Percentiles rank a stretch among this genome's conserved stretches.
Evolutionary conservation across 2,329 filamentous ascomycete genomes (phyloP).

Genomic region (Botrytis sinoallii): DNA sequence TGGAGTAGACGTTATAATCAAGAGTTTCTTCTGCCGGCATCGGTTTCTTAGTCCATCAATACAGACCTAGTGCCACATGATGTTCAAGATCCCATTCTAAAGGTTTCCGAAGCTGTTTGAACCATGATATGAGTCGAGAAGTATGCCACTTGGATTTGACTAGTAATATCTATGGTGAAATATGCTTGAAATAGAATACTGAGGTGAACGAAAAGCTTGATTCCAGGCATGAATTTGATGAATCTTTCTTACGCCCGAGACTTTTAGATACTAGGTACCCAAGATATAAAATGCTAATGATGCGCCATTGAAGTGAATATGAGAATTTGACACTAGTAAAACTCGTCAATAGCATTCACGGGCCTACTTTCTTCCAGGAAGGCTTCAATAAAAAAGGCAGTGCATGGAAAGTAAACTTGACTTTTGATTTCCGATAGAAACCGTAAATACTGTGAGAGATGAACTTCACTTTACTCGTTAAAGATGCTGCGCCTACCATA

Average conservation of each 20-base stretch:
- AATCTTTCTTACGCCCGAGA: not conserved
- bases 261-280: too few species aligned
- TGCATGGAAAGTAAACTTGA: not conserved
- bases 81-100: fast-evolving
- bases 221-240: not conserved
- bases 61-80: not conserved
- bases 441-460: too few species aligned
- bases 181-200: not conserved
- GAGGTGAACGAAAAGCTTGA: not conserved
- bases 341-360: not conserved
- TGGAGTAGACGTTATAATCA: too few species aligned
- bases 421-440: not conserved
- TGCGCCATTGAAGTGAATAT: not conserved
- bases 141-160: not conserved
- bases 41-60: not conserved
- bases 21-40: not conserved
- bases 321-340: not conserved
- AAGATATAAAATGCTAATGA: not conserved
- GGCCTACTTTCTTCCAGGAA: not conserved
- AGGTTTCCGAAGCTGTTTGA: not conserved
- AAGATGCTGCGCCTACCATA: too few species aligned
- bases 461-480: fast-evolving
- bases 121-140: fast-evolving
- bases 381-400: not conserved
- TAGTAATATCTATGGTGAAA: not conserved